Conservation (phyloP, 441 rosid species). For the Populus trichocarpa region DNA sequence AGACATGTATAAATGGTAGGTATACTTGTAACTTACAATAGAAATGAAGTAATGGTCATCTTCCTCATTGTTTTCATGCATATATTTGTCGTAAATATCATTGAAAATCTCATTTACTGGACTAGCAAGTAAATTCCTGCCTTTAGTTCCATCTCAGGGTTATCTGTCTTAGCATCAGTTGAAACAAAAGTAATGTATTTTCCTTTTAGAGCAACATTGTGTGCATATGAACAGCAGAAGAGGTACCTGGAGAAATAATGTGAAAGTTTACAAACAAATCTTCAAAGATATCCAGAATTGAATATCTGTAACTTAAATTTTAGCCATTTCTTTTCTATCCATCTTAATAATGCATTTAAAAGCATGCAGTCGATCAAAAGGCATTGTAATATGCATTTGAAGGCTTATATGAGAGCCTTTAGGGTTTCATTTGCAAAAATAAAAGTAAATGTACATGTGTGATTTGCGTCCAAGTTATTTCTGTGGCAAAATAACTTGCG, state of each 20-base stretch:
- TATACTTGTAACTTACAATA: slow-evolving; percentile 39
- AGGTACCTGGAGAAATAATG: slow-evolving; percentile 46
- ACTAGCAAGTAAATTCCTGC: slow-evolving; percentile 69
- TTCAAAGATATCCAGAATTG: not conserved
- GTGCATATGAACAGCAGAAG: slow-evolving; percentile 80
- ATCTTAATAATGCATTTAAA: not conserved
- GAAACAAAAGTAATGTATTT: slow-evolving; percentile 82
- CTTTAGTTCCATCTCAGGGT: slow-evolving; percentile 60
- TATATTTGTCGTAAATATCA: slow-evolving; percentile 59
- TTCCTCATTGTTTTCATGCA: slow-evolving; percentile 53
- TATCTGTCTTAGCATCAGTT: slow-evolving; percentile 72
- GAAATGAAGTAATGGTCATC: slow-evolving; percentile 76
- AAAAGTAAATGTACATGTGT: slow-evolving; percentile 43
- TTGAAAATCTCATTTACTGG: slow-evolving; percentile 66
- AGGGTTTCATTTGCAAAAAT: not conserved
- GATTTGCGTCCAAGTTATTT: slow-evolving; percentile 81
- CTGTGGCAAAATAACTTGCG: slow-evolving; percentile 72
- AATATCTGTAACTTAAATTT: not conserved
- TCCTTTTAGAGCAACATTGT: slow-evolving; percentile 78
- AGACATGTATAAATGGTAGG: not conserved
- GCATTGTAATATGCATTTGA: not conserved
- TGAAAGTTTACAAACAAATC: not conserved
- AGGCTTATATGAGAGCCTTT: not conserved
- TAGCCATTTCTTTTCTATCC: not conserved
- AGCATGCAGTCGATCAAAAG: no score